Evolutionary conservation across 192 early-diverging fungal species (phyloP).

Genomic region (Coemansia sp.): DNA sequence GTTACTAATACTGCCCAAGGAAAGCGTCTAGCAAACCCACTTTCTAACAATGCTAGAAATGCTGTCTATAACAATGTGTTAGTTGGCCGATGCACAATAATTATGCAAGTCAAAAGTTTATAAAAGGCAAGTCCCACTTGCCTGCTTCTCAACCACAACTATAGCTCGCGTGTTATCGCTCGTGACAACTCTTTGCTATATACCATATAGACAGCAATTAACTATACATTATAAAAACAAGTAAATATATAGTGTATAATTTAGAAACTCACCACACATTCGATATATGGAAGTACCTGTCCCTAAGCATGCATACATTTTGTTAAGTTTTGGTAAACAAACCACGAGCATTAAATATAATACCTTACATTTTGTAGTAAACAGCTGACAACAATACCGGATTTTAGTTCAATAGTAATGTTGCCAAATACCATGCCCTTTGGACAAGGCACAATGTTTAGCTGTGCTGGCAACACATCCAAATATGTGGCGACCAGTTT

Average conservation of each 20-base stretch:
- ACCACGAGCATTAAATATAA: neutral
- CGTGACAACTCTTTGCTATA: slow-evolving; percentile 21
- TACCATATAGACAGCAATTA: neutral
- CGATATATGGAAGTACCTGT: slow-evolving; percentile 21
- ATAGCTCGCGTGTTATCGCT: slow-evolving; percentile 1
- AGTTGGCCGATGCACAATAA: neutral
- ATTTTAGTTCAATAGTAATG: slow-evolving; percentile 24
- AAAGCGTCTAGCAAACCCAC: slow-evolving; percentile 32
- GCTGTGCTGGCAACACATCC: slow-evolving; percentile 16
- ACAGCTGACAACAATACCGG: slow-evolving; percentile 22
- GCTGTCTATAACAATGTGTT: slow-evolving; percentile 21
- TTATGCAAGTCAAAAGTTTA: neutral
- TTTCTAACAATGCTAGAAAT: slow-evolving; percentile 37
- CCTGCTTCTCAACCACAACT: slow-evolving; percentile 47
- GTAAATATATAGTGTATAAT: neutral
- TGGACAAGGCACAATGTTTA: slow-evolving; percentile 42
- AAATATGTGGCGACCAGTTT: slow-evolving; percentile 27
- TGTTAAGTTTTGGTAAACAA: neutral
- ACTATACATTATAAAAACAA: neutral
- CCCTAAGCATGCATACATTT: slow-evolving; percentile 14
- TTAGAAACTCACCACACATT: slow-evolving; percentile 31
- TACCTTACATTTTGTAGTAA: slow-evolving; percentile 20
- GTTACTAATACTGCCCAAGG: slow-evolving; percentile 28
- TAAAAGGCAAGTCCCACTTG: neutral
- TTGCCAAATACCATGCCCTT: slow-evolving; percentile 38